phyloP scores from a whole-genome alignment of 2,329 filamentous ascomycete species.

The Paecilomyces niveus region DNA sequence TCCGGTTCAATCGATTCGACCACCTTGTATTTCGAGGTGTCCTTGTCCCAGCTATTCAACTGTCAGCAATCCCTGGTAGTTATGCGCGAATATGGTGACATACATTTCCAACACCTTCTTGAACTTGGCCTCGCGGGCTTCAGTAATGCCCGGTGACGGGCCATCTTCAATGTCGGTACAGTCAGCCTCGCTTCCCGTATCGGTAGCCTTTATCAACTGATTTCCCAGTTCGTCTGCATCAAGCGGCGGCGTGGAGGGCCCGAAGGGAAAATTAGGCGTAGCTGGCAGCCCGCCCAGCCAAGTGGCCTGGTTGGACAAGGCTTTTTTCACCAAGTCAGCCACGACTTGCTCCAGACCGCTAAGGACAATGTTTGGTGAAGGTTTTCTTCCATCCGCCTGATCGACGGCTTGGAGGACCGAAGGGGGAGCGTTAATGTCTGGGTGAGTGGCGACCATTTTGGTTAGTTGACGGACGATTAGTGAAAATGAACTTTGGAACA shows the following conservation, averaged over 20 bases:
- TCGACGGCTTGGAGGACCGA: not conserved
- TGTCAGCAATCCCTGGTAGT: no score
- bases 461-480: not conserved
- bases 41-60: no score
- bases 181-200: not conserved
- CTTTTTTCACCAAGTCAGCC: slow-evolving; percentile 1
- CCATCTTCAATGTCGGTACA: not conserved
- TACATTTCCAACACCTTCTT: no score
- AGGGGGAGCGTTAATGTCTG: not conserved
- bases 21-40: no score
- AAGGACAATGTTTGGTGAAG: not conserved
- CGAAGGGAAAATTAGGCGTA: slow-evolving; percentile 5
- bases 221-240: slow-evolving; percentile 7
- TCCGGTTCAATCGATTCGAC: no score
- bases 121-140: no score
- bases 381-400: not conserved
- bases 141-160: not conserved
- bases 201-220: slow-evolving; percentile 3
- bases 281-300: slow-evolving; percentile 6
- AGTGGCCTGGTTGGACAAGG: slow-evolving; percentile 6
- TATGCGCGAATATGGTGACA: no score
- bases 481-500: not conserved
- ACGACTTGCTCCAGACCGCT: not conserved
- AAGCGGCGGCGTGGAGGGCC: slow-evolving; percentile 7
- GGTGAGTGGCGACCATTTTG: not conserved